These are phyloP conservation scores for Diophrys appendiculata DNA, from an alignment of 73 alveolate genomes.

Conservation along the genomic window DNA sequence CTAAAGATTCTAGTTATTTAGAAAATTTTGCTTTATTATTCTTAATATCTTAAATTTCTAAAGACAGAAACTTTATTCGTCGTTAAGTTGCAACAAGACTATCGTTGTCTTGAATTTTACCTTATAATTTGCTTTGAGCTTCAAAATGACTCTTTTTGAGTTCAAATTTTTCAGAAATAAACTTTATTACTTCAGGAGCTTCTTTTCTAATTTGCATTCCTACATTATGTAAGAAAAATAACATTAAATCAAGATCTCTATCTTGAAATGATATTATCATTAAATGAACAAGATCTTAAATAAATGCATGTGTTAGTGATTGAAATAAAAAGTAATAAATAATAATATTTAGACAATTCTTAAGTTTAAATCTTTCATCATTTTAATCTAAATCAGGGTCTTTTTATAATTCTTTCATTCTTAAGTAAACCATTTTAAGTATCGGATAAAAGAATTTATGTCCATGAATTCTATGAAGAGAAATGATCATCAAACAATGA, in stretches of 20 bases:
- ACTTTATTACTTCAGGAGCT: constrained; percentile 43
- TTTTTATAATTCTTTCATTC: neutral
- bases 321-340: too few relatives aligned
- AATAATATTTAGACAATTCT: neutral
- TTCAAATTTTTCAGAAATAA: constrained; percentile 29
- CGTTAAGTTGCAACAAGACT: constrained; percentile 10
- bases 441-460: neutral
- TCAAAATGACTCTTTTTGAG: constrained; percentile 24
- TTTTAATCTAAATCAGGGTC: neutral
- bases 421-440: neutral
- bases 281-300: neutral
- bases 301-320: neutral
- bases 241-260: constrained; percentile 42
- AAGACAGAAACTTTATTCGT: constrained; percentile 38
- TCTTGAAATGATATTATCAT: constrained; percentile 18
- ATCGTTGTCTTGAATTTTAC: neutral
- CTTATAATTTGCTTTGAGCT: constrained; percentile 23
- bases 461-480: neutral
- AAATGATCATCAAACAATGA: too few relatives aligned
- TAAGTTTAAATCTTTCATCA: too few relatives aligned
- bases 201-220: constrained; percentile 57
- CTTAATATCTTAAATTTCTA: constrained; percentile 52
- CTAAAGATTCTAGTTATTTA: constrained; percentile 26
- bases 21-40: constrained; percentile 46
- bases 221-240: constrained; percentile 59